phyloP scores from a whole-genome alignment of 805 yeast genomes.

The Tetrapisispora arboricola region DNA sequence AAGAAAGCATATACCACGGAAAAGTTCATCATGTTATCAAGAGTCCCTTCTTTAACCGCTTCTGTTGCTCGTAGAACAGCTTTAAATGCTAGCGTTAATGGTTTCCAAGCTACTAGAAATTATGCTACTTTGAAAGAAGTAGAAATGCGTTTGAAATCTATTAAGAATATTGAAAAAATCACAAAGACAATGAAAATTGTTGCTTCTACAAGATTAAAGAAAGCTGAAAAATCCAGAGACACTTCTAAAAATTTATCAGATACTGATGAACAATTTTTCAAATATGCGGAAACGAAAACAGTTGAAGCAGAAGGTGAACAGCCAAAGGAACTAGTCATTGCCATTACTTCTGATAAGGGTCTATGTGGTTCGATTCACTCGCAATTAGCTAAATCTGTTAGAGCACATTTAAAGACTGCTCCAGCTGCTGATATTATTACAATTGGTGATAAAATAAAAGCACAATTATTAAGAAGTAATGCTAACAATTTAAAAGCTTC shows the following conservation, averaged over 20 bases:
- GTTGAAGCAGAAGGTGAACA: constrained; percentile 33
- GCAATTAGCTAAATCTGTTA: constrained; percentile 82
- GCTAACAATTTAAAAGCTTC: constrained; percentile 58
- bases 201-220: constrained; percentile 91
- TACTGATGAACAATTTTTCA: constrained; percentile 69
- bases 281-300: constrained; percentile 67
- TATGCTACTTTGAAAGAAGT: constrained; percentile 98
- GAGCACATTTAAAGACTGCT: constrained; percentile 49
- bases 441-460: constrained; percentile 89
- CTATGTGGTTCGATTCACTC: constrained; percentile 98
- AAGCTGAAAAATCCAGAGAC: constrained; percentile 91
- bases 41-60: constrained; percentile 1
- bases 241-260: constrained; percentile 76
- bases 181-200: constrained; percentile 99
- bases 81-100: neutral
- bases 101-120: constrained; percentile 40
- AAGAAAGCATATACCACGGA: neutral
- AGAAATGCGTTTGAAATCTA: constrained; percentile 94
- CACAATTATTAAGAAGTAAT: constrained; percentile 79
- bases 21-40: neutral
- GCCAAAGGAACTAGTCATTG: constrained; percentile 69
- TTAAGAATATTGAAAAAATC: constrained; percentile 97
- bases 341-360: constrained; percentile 94
- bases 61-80: neutral
- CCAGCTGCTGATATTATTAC: constrained; percentile 72